These are phyloP conservation scores for Backusella psychrophila DNA, from an alignment of 192 early-diverging fungal genomes.

Conservation along the genomic window DNA sequence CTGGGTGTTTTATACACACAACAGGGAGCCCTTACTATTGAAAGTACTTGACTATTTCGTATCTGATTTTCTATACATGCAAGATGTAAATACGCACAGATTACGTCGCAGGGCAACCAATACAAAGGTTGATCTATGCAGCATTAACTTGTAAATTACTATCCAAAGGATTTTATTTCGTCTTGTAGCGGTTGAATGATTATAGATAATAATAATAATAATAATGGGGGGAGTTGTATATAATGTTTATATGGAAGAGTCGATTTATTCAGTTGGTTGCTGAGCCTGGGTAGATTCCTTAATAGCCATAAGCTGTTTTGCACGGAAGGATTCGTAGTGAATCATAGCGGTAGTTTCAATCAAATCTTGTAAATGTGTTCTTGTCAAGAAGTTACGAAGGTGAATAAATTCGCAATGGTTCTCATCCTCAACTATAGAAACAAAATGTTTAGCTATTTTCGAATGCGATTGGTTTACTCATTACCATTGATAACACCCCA, in stretches of 20 bases:
- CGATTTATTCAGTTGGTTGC: not conserved
- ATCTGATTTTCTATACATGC: not conserved
- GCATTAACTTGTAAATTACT: not conserved
- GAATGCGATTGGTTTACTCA: not conserved
- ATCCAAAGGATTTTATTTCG: not conserved
- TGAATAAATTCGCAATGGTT: slow-evolving; percentile 94
- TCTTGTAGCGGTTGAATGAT: not conserved
- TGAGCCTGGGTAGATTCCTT: slow-evolving; percentile 48
- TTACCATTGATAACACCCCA: slow-evolving; percentile 88
- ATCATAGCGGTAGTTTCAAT: slow-evolving; percentile 89
- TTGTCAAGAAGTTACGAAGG: slow-evolving; percentile 85
- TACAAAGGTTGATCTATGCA: not conserved
- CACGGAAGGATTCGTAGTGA: slow-evolving; percentile 96
- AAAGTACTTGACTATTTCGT: too few species aligned
- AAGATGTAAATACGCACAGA: not conserved
- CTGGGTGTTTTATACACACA: too few species aligned
- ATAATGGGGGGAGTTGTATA: not conserved
- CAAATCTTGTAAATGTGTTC: slow-evolving; percentile 91
- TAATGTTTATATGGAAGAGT: not conserved
- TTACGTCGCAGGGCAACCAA: not conserved
- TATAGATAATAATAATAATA: slow-evolving; percentile 4
- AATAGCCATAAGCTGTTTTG: slow-evolving; percentile 56
- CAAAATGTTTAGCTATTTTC: slow-evolving; percentile 55
- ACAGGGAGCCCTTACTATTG: too few species aligned
- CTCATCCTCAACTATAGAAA: slow-evolving; percentile 79